Evolutionary conservation across 2,329 filamentous ascomycete genomes (phyloP), one percentile per base, ranked within the genome.

Genomic region (Trichoderma sp.): DNA sequence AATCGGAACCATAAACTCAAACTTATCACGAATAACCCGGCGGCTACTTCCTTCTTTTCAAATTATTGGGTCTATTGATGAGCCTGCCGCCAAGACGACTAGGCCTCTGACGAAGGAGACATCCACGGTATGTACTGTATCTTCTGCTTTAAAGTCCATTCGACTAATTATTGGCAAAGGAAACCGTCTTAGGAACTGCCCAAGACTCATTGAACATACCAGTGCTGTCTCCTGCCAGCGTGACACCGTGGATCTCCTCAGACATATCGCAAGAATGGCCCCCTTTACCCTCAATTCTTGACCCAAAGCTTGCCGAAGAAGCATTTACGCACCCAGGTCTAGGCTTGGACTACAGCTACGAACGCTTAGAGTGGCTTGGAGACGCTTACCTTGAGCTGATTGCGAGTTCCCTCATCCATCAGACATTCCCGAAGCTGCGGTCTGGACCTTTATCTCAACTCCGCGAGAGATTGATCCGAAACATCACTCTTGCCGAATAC

Each of bases 291-390:
- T 76, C 81, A 11, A 86, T 93, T 62, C 75, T 83, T 6, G 86
- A 93, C 71, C 80, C 84, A 0, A 79, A 82, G 27, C 83, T 94
- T 21, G 87, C 90, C 73, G 81, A 80, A 31, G 86, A 88, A 19
- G 87, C 89, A 13, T 91, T 94, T 74, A 92, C 87, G 0, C 92
- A 95, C 74, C 81, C 85, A 1, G 88, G 87, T 1, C 76, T 82
- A 66, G 75, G 74, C 4, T 33, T 67, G 4, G 71, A 69, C 1
- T 73, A 75, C 31, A 79, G 79, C 75, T 97, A 97, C 79, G 94
- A 97, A 75, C 87, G 88, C 21, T 87, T 97, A 7, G 95, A 98
- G 79, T 94, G 95, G 81, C 84, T 97, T 8, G 95, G 95, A 7
- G 95, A 98, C 77, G 91, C 92, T 24, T 95, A 95, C 74, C 83